Evolutionary conservation across 1,139 yeast species (phyloP), one percentile per base, ranked within the genome.

Genomic region (Geotrichum klebahnii): DNA sequence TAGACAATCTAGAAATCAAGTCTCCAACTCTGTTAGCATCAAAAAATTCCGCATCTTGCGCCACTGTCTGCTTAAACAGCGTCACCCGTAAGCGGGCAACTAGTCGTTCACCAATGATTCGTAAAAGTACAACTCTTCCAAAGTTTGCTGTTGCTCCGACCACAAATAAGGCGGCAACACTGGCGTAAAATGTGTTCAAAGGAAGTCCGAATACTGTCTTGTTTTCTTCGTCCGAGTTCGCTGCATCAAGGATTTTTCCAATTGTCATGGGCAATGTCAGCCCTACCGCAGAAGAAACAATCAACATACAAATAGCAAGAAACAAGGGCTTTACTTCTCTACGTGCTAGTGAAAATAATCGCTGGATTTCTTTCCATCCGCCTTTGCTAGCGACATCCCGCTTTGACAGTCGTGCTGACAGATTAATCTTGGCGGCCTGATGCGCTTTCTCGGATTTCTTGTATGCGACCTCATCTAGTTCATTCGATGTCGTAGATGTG

Each of bases 1-100:
- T 81, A 22, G 95, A 82, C 35, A 92, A 71, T 55, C 97, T 73
- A 4, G 96, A 87, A 44, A 92, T 88, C 63, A 92, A 74, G 65
- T 92, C 98, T 38, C 97, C 98, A 1, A 90, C 95, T 62, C 92
- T 83, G 55, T 94, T 90, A 17, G 85, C 82, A 63, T 92, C 97
- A 63, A 86, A 92, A 64, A 92, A 92, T 65, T 86, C 92, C 51
- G 95, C 85, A 67, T 92, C 97, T 63, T 89, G 96, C 23, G 82
- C 78, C 55, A 90, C 72, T 3, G 92, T 82, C 56, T 80, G 82
- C 66, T 80, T 80, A 69, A 88, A 87, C 38, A 90, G 78, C 46
- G 80, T 74, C 1, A 95, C 76, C 57, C 98, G 75, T 50, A 92
- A 71, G 53, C 95, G 74, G 4, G 96, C 87, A 4, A 90, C 96